Evolutionary conservation across 169 alveolate species (phyloP), one percentile per base, ranked within the genome.

Genomic region (Plasmodium relictum): DNA sequence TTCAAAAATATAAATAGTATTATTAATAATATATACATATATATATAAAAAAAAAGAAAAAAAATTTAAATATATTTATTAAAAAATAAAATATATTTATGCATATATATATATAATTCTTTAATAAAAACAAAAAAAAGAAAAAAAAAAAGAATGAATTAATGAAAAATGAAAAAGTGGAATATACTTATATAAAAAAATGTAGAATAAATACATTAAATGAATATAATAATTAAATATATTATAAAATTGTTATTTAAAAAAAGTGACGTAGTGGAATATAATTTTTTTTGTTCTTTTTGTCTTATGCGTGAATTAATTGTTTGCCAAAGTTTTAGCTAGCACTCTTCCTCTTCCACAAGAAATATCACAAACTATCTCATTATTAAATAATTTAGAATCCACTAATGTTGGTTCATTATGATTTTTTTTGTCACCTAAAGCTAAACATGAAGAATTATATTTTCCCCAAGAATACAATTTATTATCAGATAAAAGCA

Each of bases 401-500:
- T 78, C 89, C 8, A 78, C 89, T 18, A 78, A 59, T 16, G 89
- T 78, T 0, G 89, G 89, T 41, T 78, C 89, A 70, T 78, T 78
- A 52, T 78, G 89, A 37, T 78, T 78, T 42, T 65, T 78, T 50
- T 78, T 78, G 39, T 78, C 89, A 16, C 42, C 26, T 65, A 78
- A 41, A 2, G 89, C 89, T 68, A 56, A 71, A 69, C 89, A 74
- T 6, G 93, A 71, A 62, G 89, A 91, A 41, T 78, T 91, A 48
- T 93, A 88, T 41, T 83, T 83, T 16, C 96, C 96, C 96, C 96
- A 93, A 24, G 95, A 93, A 31, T 93, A 93, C 26, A 93, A 92
- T 42, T 93, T 93, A 69, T 93, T 71, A 39, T 91, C 95, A 73
- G 93, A 61, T 6, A 94, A 76, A 8, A 93, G 69, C 63, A 94